Conservation (phyloP, 495 filamentous ascomycete genomes). For the Hamigera avellanea region DNA sequence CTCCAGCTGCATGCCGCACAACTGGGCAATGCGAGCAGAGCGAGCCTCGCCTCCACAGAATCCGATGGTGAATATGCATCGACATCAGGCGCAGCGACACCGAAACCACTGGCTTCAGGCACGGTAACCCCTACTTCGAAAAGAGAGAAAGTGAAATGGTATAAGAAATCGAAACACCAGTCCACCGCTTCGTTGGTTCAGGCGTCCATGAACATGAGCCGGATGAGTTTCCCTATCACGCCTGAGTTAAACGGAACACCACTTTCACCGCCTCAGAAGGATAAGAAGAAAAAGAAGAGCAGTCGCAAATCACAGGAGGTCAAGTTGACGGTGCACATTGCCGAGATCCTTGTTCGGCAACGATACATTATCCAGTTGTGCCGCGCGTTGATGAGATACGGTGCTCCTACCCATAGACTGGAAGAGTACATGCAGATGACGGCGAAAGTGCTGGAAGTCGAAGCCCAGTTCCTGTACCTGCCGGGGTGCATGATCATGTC, state of each 20-base stretch:
- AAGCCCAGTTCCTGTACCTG: slow-evolving; percentile 80
- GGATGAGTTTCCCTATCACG: slow-evolving; percentile 18
- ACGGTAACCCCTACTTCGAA: no score
- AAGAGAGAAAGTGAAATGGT: slow-evolving; percentile 23
- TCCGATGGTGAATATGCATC: background rate
- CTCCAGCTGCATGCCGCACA: background rate
- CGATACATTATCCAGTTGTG: slow-evolving; percentile 78
- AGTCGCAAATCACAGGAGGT: slow-evolving; percentile 44
- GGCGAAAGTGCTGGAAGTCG: slow-evolving; percentile 71
- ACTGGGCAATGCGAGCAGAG: slow-evolving; percentile 1
- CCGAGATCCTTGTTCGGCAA: slow-evolving; percentile 68
- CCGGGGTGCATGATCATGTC: slow-evolving; percentile 90
- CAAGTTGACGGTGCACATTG: slow-evolving; percentile 74
- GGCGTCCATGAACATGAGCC: slow-evolving; percentile 2
- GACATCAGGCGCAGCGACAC: slow-evolving; percentile 5
- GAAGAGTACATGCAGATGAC: slow-evolving; percentile 85
- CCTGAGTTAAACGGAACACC: slow-evolving; percentile 19
- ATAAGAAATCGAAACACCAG: slow-evolving; percentile 17
- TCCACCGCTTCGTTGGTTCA: slow-evolving; percentile 18
- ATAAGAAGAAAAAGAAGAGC: slow-evolving; percentile 11
- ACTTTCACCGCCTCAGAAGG: slow-evolving; percentile 17
- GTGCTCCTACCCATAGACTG: slow-evolving; percentile 61
- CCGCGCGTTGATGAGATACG: slow-evolving; percentile 68
- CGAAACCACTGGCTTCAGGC: no score
- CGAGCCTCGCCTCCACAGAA: background rate